Conservation (phyloP, 371 early-diverging fungal species). For the Rhizopus stolonifer region DNA sequence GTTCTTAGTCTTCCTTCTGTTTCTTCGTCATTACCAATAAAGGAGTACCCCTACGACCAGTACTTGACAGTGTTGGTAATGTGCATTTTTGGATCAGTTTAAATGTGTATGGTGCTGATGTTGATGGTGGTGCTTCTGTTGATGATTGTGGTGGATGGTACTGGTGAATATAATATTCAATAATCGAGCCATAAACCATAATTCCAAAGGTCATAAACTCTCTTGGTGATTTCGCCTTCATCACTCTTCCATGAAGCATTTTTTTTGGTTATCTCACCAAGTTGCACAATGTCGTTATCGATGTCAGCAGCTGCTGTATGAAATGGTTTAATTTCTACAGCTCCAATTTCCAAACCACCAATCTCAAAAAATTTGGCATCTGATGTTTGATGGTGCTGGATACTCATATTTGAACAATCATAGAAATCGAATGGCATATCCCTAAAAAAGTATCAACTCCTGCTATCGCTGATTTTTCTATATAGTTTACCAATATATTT, state of each 20-base stretch:
- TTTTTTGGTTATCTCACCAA: slow-evolving; percentile 16
- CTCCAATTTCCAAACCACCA: slow-evolving; percentile 14
- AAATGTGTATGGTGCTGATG: slow-evolving; percentile 8
- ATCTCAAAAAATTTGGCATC: slow-evolving; percentile 13
- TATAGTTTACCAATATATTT: slow-evolving; percentile 15
- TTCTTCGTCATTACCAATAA: no score
- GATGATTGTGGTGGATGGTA: slow-evolving; percentile 9
- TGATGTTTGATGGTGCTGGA: slow-evolving; percentile 13
- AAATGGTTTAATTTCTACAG: slow-evolving; percentile 16
- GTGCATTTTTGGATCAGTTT: slow-evolving; percentile 5
- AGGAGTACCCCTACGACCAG: no score
- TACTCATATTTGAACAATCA: slow-evolving; percentile 10
- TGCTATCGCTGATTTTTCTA: slow-evolving; percentile 7
- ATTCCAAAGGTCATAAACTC: slow-evolving; percentile 16
- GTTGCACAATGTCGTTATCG: slow-evolving; percentile 7
- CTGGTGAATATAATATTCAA: slow-evolving; percentile 15
- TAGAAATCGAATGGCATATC: slow-evolving; percentile 11
- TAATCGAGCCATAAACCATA: slow-evolving; percentile 7
- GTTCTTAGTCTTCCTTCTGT: no score
- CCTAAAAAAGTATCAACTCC: slow-evolving; percentile 7
- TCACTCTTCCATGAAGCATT: slow-evolving; percentile 15
- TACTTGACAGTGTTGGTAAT: slow-evolving; percentile 10
- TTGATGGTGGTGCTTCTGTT: not conserved
- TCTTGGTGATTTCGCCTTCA: slow-evolving; percentile 8
- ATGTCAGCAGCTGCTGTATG: slow-evolving; percentile 7